Base-by-base conservation (phyloP, 257 asterid species). In the Solanum piurae region DNA sequence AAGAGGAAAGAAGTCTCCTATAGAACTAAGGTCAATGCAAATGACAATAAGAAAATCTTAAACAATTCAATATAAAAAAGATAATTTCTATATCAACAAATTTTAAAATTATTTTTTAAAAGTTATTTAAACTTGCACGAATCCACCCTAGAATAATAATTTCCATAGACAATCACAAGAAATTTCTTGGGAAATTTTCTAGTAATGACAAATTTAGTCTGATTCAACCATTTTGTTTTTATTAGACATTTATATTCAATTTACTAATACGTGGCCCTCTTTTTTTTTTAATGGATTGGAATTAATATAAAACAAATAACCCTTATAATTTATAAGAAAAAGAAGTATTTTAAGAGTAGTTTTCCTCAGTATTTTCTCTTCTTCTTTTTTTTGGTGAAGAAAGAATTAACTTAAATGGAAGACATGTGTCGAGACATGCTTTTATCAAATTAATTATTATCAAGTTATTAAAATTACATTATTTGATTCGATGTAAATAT, bases 121-220 rank as follows among this genome's bases (percentile, higher is more conserved):
- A 40, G 87, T 85, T 64, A 55, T 85, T 85, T 40, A 40, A 85
- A 68, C 64, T 85, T 68, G 44, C 87, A 85, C 82, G 82, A 85
- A 85, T 68, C 79, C 18, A 31, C 12, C 55, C 12, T 40, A 85
- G 2, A 85, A 66, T 85, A 85, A 66, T 25, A 68, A 64, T 40
- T 85, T 16, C 27, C 7, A 36, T 68, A 40, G 87, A 85, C 87
- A 85, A 85, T 85, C 66, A 85, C 82, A 40, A 68, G 87, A 85
- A 85, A 12, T 85, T 85, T 85, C 87, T 64, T 40, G 6, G 75
- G 20, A 68, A 68, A 68, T 33, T 68, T 85, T 85, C 38, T 18
- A 80, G 40, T 46, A 49, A 64, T 18, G 42, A 38, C 86, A 49
- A 82, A 46, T 18, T 29, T 29, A 18, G 44, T 82, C 44, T 82